Base-by-base conservation (phyloP, 805 yeast species). In the Ogataea methylovora region DNA sequence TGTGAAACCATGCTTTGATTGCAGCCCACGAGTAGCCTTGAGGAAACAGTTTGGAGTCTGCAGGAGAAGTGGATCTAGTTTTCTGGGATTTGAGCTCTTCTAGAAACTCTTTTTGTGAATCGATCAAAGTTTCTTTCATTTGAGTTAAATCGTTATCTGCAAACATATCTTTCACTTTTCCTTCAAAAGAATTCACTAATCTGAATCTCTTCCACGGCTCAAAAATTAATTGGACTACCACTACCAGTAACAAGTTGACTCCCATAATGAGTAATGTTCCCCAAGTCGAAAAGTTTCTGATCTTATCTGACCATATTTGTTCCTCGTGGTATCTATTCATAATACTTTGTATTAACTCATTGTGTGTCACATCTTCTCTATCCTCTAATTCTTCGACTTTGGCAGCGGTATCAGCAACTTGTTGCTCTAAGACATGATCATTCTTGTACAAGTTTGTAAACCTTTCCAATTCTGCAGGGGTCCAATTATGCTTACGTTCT, bases 221-320 rank as follows among this genome's bases (percentile, higher is more conserved):
- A 32, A 92, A 74, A 1, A 87, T 67, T 45, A 92, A 63, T 44
- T 94, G 95, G 13, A 94, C 92, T 6, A 84, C 64, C 4, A 87
- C 50, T 43, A 92, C 87, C 19, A 94, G 56, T 8, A 83, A 33
- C 18, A 90, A 69, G 60, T 92, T 92, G 42, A 86, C 71, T 1
- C 86, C 92, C 94, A 88, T 86, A 28, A 92, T 66, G 4, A 79
- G 62, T 69, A 92, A 77, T 0, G 99, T 92, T 3, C 97, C 98
- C 94, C 96, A 92, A 0, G 97, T 88, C 5, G 95, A 84, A 5
- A 94, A 86, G 44, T 88, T 73, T 40, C 98, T 67, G 39, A 92
- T 92, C 57, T 88, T 88, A 59, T 92, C 98, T 2, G 96, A 85
- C 97, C 98, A 92, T 7, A 92, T 76, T 57, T 92, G 97, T 51